Percentiles rank a stretch among this genome's conserved stretches.
phyloP scores from a whole-genome alignment of 345 rosid genomes.

The Salix koriyanagi region DNA sequence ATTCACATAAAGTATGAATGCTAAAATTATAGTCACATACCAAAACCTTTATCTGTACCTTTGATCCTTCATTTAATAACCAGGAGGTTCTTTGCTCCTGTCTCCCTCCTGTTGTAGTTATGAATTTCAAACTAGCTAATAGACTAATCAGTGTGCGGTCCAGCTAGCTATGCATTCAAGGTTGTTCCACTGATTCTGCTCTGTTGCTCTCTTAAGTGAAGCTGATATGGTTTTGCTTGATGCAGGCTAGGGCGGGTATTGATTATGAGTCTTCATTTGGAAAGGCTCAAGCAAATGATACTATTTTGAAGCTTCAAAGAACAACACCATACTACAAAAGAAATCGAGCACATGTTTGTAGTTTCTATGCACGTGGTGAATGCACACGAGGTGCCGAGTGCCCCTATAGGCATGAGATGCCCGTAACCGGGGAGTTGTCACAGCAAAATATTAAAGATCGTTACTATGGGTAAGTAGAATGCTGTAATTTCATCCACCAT shows the following conservation, averaged over 20 bases:
- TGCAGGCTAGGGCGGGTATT: constrained; percentile 91
- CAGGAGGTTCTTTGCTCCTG: no score
- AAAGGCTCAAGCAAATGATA: constrained; percentile 77
- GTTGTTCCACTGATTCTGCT: background rate
- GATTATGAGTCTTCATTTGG: constrained; percentile 97
- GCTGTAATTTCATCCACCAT: background rate
- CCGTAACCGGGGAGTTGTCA: constrained; percentile 83
- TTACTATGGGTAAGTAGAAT: constrained; percentile 71
- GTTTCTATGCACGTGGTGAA: constrained; percentile 87
- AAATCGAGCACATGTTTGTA: constrained; percentile 93
- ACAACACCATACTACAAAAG: constrained; percentile 90
- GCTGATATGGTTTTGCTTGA: background rate
- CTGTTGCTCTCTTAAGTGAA: background rate
- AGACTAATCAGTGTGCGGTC: no score
- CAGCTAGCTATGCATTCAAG: background rate
- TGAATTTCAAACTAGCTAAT: no score
- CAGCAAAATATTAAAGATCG: constrained; percentile 97
- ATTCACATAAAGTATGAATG: no score
- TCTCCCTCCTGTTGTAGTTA: no score
- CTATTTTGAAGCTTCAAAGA: constrained; percentile 88
- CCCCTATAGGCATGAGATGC: constrained; percentile 98
- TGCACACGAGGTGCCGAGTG: constrained; percentile 96
- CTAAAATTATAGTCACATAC: no score
- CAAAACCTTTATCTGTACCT: no score
- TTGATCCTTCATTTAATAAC: no score